Base-by-base conservation (phyloP, 148 eudicot species). In the Rhododendron griersonianum region DNA sequence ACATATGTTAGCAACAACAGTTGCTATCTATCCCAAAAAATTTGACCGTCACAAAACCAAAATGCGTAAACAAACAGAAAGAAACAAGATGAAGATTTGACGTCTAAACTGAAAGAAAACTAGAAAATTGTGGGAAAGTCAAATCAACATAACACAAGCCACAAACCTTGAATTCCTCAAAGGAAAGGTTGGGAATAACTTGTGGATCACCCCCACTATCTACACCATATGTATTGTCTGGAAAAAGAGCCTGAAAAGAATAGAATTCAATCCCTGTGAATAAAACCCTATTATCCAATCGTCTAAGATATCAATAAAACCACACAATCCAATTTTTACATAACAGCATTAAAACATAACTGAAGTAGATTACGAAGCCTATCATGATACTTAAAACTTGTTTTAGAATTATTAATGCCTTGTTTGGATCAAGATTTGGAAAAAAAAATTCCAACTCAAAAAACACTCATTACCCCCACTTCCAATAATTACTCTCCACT, bases 181-280 rank as follows among this genome's bases (percentile, higher is more conserved):
- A 97, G 63, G 98, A 94, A 21, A 97, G 96, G 81, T 92, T 93
- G 23, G 99, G 99, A 86, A 97, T 97, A 65, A 89, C 98, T 90
- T 89, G 90, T 83, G 99, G 99, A 91, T 97, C 99, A 82, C 99
- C 99, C 55, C 99, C 99, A 88, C 99, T 97, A 73, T 97, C 99
- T 86, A 97, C 99, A 67, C 99, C 98, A 90, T 97, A 97, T 48
- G 98, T 90, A 88, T 95, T 97, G 89, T 97, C 95, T 9, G 99
- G 99, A 82, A 89, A 94, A 85, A 95, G 91, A 82, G 98, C 98
- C 99, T 97, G 90, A 78, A 86, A 44, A 84, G 82, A 83, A 83
- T 69, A 44, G 59, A 81, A 25, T 11, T 28, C 11, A 67, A 63
- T 11, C 75, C 67, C 57, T 73, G 74, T 74, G 2, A 35, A 84